Evolutionary conservation across 495 filamentous ascomycete genomes (phyloP).

Genomic region (Elasticomyces elasticus): DNA sequence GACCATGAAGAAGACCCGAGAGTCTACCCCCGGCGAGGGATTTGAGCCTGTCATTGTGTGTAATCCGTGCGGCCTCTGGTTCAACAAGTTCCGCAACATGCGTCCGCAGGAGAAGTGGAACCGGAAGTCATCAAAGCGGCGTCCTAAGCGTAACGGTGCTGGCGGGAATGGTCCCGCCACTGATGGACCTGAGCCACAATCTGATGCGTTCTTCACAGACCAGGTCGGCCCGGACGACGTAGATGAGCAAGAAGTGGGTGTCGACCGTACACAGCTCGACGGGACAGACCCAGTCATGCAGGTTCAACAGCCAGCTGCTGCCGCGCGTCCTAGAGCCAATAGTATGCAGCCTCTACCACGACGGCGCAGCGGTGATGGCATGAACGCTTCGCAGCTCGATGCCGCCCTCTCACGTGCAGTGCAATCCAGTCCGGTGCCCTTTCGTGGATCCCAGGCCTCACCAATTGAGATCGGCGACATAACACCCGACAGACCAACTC

Average conservation of each 20-base stretch:
- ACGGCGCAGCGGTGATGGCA: neutral
- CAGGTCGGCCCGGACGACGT: constrained; percentile 14
- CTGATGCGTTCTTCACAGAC: constrained; percentile 21
- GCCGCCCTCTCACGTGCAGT: constrained; percentile 53
- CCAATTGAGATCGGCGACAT: constrained; percentile 54
- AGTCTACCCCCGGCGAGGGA: constrained; percentile 44
- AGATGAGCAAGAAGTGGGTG: neutral
- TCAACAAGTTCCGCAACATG: constrained; percentile 75
- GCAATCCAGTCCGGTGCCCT: constrained; percentile 61
- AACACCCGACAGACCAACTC: constrained; percentile 49
- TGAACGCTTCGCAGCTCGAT: constrained; percentile 44
- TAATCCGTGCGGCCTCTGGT: constrained; percentile 94
- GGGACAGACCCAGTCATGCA: neutral
- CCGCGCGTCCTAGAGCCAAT: constrained; percentile 13
- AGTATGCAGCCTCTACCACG: constrained; percentile 11
- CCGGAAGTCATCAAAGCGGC: constrained; percentile 36
- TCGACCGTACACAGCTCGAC: neutral
- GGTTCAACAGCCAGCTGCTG: neutral
- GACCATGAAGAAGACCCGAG: constrained; percentile 63
- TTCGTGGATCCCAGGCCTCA: constrained; percentile 52
- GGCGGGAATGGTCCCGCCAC: constrained; percentile 4
- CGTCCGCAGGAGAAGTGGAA: constrained; percentile 77
- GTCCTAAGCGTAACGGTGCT: constrained; percentile 25
- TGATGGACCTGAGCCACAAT: constrained; percentile 19
- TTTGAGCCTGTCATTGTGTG: constrained; percentile 68